These are phyloP conservation scores for Spergularia azorica DNA, from an alignment of 179 eudicot species.

Conservation along the genomic window DNA sequence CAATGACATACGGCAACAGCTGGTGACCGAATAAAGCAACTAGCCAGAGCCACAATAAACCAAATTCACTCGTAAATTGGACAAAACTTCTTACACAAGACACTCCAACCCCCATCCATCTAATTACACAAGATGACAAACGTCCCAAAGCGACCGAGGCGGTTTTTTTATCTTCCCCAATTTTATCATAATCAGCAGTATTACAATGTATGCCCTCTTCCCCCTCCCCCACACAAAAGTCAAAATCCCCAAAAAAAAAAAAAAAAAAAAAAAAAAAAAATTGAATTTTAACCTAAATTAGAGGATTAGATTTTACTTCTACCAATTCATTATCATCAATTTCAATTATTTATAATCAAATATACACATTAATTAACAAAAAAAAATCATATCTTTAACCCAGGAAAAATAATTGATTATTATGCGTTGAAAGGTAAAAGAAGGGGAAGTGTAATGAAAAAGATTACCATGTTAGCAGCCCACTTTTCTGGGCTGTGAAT, in stretches of 20 bases:
- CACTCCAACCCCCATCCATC: not conserved
- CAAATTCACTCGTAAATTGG: no score
- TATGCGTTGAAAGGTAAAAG: no score
- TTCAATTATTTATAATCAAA: not conserved
- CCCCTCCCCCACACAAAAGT: no score
- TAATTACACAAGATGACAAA: not conserved
- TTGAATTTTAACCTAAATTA: not conserved
- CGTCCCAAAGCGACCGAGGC: not conserved
- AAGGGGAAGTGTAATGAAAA: not conserved
- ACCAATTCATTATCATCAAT: not conserved
- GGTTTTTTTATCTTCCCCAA: not conserved
- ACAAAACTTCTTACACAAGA: no score
- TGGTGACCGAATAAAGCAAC: not conserved
- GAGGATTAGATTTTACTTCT: no score
- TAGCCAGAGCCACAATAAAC: no score
- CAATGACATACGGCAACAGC: not conserved
- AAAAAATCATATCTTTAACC: no score
- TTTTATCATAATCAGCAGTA: no score
- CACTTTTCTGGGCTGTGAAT: constrained; percentile 52
- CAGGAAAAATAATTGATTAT: no score
- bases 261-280: not conserved
- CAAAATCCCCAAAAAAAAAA: not conserved
- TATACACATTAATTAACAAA: not conserved
- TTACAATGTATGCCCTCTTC: not conserved
- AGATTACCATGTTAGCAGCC: constrained; percentile 56